Percentiles rank a stretch among this genome's conserved stretches.
phyloP scores from a whole-genome alignment of 78 protist species.

The Dictyostelium intermedium region DNA sequence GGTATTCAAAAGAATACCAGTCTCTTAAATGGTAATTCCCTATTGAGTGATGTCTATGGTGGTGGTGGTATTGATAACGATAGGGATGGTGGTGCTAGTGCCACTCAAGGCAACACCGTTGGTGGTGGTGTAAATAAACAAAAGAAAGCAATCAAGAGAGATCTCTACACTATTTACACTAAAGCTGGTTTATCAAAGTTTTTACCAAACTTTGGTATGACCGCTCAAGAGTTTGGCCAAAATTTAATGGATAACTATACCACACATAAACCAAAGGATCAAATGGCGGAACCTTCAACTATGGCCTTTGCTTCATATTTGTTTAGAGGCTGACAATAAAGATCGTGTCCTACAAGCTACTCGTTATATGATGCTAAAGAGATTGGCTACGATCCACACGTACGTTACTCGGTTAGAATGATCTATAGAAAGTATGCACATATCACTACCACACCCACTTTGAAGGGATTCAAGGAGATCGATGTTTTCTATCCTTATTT shows the following conservation, averaged over 20 bases:
- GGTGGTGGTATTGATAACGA: too few species aligned
- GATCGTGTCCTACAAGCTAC: slow-evolving; percentile 40
- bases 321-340: slow-evolving; percentile 16
- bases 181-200: slow-evolving; percentile 54
- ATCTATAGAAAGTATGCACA: slow-evolving; percentile 57
- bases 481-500: slow-evolving; percentile 73
- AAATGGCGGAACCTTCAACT: neutral
- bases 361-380: slow-evolving; percentile 76
- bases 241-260: slow-evolving; percentile 56
- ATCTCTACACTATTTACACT: slow-evolving; percentile 55
- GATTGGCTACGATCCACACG: slow-evolving; percentile 77
- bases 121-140: neutral
- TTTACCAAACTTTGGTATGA: slow-evolving; percentile 65
- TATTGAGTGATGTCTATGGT: neutral
- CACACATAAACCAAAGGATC: slow-evolving; percentile 11
- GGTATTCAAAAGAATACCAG: slow-evolving; percentile 8
- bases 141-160: slow-evolving; percentile 76
- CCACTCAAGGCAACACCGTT: neutral
- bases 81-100: neutral
- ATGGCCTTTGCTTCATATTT: slow-evolving; percentile 10
- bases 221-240: slow-evolving; percentile 68
- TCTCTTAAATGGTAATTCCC: neutral
- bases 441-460: slow-evolving; percentile 60
- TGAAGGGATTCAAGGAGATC: slow-evolving; percentile 52
- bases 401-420: slow-evolving; percentile 44